A percentile compares a stretch with the other conserved stretches of the same genome.
Evolutionary conservation across 345 rosid genomes (phyloP).

Genomic region (Rhizophora mangle): DNA sequence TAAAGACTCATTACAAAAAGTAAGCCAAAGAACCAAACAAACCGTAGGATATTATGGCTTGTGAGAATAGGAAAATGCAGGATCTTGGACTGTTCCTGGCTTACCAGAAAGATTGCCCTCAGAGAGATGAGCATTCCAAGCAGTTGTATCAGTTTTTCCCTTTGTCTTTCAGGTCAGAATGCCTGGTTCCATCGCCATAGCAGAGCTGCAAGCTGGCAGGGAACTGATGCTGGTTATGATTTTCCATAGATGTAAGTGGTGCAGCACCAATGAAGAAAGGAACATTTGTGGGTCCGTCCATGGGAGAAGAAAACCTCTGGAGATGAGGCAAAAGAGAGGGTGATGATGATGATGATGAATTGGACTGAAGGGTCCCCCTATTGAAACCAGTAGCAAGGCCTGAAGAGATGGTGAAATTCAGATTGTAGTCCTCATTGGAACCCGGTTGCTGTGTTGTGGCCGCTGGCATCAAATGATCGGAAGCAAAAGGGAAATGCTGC

Average conservation of each 20-base stretch:
- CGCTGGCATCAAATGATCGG: slow-evolving; percentile 75
- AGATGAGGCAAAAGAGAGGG: slow-evolving; percentile 64
- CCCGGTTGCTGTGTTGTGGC: slow-evolving; percentile 27
- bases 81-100: background rate
- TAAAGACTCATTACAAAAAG: background rate
- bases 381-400: slow-evolving; percentile 84
- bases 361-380: slow-evolving; percentile 99
- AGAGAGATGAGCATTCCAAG: slow-evolving; percentile 9
- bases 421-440: slow-evolving; percentile 46
- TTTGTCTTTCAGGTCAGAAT: slow-evolving; percentile 79
- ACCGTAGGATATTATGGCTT: background rate
- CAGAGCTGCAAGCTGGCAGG: slow-evolving; percentile 68
- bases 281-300: slow-evolving; percentile 51
- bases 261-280: slow-evolving; percentile 70
- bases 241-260: slow-evolving; percentile 46
- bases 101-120: slow-evolving; percentile 17
- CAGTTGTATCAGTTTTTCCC: slow-evolving; percentile 46
- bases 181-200: slow-evolving; percentile 71
- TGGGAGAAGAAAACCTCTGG: slow-evolving; percentile 62
- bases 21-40: background rate
- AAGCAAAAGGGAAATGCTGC: slow-evolving; percentile 68
- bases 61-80: background rate
- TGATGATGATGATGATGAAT: slow-evolving; percentile 55
- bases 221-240: slow-evolving; percentile 58
- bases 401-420: slow-evolving; percentile 80